A percentile compares a stretch with the other conserved stretches of the same genome.
Evolutionary conservation across 163 green algal species (phyloP).

Genomic region (Chloromonas sp.): DNA sequence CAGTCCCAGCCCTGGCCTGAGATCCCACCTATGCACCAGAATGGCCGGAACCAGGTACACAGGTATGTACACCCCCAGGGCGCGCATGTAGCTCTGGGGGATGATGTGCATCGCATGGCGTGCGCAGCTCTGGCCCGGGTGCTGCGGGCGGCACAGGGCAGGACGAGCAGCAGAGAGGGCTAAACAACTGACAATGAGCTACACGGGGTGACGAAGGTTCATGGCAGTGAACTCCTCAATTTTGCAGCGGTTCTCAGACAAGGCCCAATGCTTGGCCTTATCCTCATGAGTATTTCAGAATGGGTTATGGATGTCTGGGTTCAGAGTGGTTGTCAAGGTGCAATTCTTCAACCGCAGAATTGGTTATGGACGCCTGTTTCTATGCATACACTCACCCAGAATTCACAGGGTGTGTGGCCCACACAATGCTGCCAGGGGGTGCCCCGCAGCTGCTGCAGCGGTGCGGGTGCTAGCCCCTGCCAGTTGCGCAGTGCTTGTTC

Average conservation of each 20-base stretch:
- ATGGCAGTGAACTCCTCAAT: too few species aligned
- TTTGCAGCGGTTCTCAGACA: too few species aligned
- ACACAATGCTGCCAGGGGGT: constrained; percentile 27
- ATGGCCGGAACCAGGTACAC: constrained; percentile 83
- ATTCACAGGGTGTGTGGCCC: constrained; percentile 29
- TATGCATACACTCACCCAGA: constrained; percentile 18
- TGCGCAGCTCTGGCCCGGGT: constrained; percentile 41
- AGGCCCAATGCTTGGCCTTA: too few species aligned
- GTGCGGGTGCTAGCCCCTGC: constrained; percentile 11
- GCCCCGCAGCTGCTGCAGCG: constrained; percentile 36
- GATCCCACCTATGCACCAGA: constrained; percentile 67
- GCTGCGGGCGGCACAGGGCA: constrained; percentile 4
- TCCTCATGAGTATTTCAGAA: too few species aligned
- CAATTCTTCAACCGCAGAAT: too few species aligned
- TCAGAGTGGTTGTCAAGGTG: too few species aligned
- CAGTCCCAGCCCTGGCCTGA: too few species aligned
- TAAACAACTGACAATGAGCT: not conserved
- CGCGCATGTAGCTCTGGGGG: constrained; percentile 47
- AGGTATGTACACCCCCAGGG: constrained; percentile 51
- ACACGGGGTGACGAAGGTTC: too few species aligned
- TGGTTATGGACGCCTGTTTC: too few species aligned
- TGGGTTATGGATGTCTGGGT: too few species aligned
- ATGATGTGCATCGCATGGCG: constrained; percentile 18
- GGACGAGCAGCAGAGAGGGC: not conserved
- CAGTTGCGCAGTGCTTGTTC: constrained; percentile 44